phyloP scores from a whole-genome alignment of 345 rosid genomes.

The Citrus reticulata region DNA sequence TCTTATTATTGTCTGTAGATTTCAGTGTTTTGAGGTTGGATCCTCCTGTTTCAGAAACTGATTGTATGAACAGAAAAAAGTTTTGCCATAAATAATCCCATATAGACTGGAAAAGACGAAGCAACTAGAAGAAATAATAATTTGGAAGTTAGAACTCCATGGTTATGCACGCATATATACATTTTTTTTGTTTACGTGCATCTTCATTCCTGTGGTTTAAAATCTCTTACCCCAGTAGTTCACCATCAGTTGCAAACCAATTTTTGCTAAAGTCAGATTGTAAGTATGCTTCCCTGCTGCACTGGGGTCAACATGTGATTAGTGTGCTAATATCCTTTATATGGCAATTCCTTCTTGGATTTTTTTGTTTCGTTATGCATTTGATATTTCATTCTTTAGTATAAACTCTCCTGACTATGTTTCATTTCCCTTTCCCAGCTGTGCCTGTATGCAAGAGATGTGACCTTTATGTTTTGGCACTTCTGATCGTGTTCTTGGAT shows the following conservation, averaged over 20 bases:
- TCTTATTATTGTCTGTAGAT: not conserved
- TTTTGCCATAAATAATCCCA: not conserved
- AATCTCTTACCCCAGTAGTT: not conserved
- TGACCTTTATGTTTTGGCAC: not conserved
- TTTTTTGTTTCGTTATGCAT: not conserved
- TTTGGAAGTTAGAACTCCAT: not conserved
- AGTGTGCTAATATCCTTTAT: not conserved
- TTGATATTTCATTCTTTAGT: not conserved
- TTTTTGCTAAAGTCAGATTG: not conserved
- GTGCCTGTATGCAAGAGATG: constrained; percentile 8
- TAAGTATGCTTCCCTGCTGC: not conserved
- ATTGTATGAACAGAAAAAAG: not conserved
- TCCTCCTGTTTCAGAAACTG: not conserved
- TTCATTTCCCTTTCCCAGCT: not conserved
- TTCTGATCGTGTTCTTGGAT: not conserved
- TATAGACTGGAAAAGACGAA: not conserved
- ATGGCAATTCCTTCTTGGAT: not conserved
- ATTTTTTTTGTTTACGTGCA: not conserved
- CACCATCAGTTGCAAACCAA: not conserved
- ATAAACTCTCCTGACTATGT: not conserved
- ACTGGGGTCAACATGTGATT: not conserved
- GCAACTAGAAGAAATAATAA: not conserved
- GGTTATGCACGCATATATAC: not conserved
- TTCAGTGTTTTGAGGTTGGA: not conserved
- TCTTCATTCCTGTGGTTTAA: not conserved